Conservation (phyloP, 176 grass and related monocot genomes). For the Leersia perrieri region DNA sequence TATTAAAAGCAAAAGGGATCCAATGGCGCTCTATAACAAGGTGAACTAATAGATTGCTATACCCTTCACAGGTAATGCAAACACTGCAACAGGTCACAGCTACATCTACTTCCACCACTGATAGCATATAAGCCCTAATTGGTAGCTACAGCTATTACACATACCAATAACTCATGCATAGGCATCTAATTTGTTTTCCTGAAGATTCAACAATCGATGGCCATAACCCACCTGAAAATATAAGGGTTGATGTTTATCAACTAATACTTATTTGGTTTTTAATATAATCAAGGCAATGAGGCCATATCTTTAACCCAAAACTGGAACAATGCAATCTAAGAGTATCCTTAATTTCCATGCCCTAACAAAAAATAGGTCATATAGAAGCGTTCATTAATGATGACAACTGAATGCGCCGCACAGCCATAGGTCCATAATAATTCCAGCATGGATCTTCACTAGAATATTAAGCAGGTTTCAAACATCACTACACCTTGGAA, state of each 20-base stretch:
- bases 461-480: background rate
- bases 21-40: background rate
- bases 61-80: background rate
- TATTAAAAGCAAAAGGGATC: background rate
- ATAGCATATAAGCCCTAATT: background rate
- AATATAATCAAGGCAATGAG: background rate
- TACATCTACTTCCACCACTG: constrained; percentile 10
- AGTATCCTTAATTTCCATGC: background rate
- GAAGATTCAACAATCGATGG: background rate
- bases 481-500: background rate
- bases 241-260: background rate
- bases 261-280: background rate
- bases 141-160: background rate
- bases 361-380: constrained; percentile 1
- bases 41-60: background rate
- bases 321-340: background rate
- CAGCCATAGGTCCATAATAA: constrained; percentile 2
- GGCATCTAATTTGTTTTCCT: background rate
- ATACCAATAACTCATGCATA: background rate
- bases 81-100: background rate
- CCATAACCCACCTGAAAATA: background rate
- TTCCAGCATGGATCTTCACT: background rate
- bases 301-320: background rate
- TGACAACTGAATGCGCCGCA: background rate
- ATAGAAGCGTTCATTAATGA: background rate